Evolutionary conservation across 169 alveolate genomes (phyloP).

Genomic region (Babesia bovis): DNA sequence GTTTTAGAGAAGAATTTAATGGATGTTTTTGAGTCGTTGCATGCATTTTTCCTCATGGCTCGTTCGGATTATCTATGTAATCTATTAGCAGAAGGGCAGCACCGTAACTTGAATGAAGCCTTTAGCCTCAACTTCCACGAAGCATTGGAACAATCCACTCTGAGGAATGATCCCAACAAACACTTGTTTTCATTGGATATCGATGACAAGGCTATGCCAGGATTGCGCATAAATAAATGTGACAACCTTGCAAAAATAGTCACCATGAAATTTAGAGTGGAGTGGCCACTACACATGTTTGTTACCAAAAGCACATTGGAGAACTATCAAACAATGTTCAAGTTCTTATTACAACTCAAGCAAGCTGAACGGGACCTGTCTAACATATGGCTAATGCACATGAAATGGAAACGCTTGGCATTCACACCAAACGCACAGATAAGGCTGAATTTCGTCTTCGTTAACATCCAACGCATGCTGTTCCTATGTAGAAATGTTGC

Average conservation of each 20-base stretch:
- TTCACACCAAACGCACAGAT: slow-evolving; percentile 62
- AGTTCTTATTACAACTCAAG: slow-evolving; percentile 67
- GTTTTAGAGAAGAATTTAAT: slow-evolving; percentile 6
- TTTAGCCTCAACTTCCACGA: slow-evolving; percentile 31
- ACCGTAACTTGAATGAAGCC: background rate
- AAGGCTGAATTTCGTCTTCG: slow-evolving; percentile 67
- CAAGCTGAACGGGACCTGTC: slow-evolving; percentile 65
- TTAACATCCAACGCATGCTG: slow-evolving; percentile 68
- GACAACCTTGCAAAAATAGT: slow-evolving; percentile 52
- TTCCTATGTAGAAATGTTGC: slow-evolving; percentile 59
- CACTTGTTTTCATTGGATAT: background rate
- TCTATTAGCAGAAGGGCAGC: slow-evolving; percentile 8
- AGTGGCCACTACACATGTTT: slow-evolving; percentile 63
- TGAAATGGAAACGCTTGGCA: slow-evolving; percentile 68
- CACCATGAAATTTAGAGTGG: slow-evolving; percentile 33
- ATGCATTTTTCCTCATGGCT: slow-evolving; percentile 18
- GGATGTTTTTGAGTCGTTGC: slow-evolving; percentile 31
- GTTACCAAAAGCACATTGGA: slow-evolving; percentile 60
- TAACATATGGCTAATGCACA: slow-evolving; percentile 66
- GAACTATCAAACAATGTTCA: slow-evolving; percentile 63
- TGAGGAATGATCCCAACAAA: slow-evolving; percentile 5
- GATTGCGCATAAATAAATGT: slow-evolving; percentile 20
- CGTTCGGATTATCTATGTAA: slow-evolving; percentile 16
- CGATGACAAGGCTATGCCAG: background rate
- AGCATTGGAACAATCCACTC: slow-evolving; percentile 28